Evolutionary conservation across 345 rosid species (phyloP).

Genomic region (Microthlaspi erraticum): DNA sequence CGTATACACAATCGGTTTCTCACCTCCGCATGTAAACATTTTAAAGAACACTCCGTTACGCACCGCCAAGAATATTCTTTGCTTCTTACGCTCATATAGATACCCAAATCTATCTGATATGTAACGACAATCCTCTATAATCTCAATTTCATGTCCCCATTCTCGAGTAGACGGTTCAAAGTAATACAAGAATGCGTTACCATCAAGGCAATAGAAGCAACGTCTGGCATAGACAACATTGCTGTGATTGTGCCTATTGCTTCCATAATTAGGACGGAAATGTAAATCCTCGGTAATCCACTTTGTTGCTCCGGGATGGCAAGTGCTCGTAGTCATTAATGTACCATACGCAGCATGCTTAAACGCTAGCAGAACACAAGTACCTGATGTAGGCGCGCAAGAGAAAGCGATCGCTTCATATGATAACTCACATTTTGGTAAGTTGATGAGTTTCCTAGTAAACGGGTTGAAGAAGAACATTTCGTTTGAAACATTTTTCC

Average conservation of each 20-base stretch:
- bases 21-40: constrained; percentile 21
- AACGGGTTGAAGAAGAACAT: constrained; percentile 75
- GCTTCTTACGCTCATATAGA: constrained; percentile 16
- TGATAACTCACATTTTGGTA: constrained; percentile 60
- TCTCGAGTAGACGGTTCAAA: constrained; percentile 9
- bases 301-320: constrained; percentile 52
- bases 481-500: constrained; percentile 49
- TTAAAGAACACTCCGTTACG: constrained; percentile 23
- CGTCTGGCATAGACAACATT: constrained; percentile 21
- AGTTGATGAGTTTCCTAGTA: constrained; percentile 51
- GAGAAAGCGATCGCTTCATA: constrained; percentile 75
- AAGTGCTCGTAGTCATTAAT: constrained; percentile 60
- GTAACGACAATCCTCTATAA: no score
- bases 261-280: not conserved
- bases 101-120: not conserved
- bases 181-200: not conserved
- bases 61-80: constrained; percentile 25
- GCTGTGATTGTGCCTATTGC: not conserved
- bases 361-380: constrained; percentile 59
- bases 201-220: constrained; percentile 23
- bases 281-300: constrained; percentile 53
- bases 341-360: constrained; percentile 47
- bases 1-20: constrained; percentile 32
- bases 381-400: constrained; percentile 57
- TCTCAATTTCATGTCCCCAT: not conserved